Conservation (phyloP, 306 rosid genomes). For the Dryas octopetala region DNA sequence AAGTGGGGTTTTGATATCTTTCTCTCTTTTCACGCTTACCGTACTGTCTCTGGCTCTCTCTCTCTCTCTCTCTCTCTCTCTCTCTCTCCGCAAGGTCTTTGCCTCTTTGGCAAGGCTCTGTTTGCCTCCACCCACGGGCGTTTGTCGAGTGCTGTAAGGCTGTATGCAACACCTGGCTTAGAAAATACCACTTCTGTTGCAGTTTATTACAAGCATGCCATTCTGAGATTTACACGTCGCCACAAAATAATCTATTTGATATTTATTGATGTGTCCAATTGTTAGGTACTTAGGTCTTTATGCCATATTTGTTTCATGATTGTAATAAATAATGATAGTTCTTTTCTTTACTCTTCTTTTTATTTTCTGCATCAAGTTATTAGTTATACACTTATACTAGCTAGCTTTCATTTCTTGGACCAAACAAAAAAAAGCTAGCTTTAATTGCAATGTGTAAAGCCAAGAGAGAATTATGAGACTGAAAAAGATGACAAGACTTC, state of each 20-base stretch:
- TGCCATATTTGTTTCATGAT: slow-evolving; percentile 6
- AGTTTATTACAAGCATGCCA: slow-evolving; percentile 1
- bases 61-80: slow-evolving; percentile 12
- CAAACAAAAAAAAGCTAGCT: not conserved
- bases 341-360: not conserved
- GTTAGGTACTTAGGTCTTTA: not conserved
- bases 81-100: not conserved
- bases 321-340: not conserved
- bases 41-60: slow-evolving; percentile 16
- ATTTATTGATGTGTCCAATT: not conserved
- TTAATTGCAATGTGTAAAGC: too few species aligned
- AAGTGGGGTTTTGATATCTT: slow-evolving; percentile 16
- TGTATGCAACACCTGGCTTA: not conserved
- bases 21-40: slow-evolving; percentile 36
- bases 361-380: not conserved
- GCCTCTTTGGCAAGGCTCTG: slow-evolving; percentile 11
- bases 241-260: not conserved
- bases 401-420: not conserved
- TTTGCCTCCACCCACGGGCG: slow-evolving; percentile 30
- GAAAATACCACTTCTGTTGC: not conserved
- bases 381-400: not conserved
- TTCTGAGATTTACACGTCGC: not conserved
- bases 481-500: too few species aligned
- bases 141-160: slow-evolving; percentile 16
- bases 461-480: too few species aligned